Evolutionary conservation across 306 rosid genomes (phyloP), one percentile per base, ranked within the genome.

Genomic region (Inga laurina): DNA sequence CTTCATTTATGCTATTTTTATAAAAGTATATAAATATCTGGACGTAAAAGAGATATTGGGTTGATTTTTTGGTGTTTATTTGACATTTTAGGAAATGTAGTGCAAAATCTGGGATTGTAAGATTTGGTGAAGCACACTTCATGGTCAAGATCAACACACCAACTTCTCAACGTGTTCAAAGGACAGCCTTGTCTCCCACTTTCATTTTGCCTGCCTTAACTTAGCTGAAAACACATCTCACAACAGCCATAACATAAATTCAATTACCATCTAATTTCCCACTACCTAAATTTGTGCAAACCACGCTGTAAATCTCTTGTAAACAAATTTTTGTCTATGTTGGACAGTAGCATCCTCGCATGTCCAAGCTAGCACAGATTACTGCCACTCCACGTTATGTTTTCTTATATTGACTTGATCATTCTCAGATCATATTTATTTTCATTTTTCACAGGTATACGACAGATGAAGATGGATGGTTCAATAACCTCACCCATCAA

Each of bases 171-270:
- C 83, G 62, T 84, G 80, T 83, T 68, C 32, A 64, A 49, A 65
- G 39, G 44, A 45, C 52, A 70, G 66, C 77, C 74, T n/a, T 90
- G 92, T 88, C 91, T 84, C 84, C 92, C 94, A 87, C 86, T 90
- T 82, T 69, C 8, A 39, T 27, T 45, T 66, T 72, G 72, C 66
- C 22, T 72, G 35, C 79, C 57, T 66, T 35, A 14, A 72, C 52
- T 75, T 45, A 27, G 62, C 66, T 72, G 46, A 73, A 86, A 79
- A 85, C 70, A 48, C 45, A 74, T 41, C 72, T 61, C 57, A 41
- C 45, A 82, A 86, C 83, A 51, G n/a, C 8, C 51, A 19, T 49
- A n/a, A 35, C 21, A 44, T 86, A 32, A 43, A 21, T 41, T 88
- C 80, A 56, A 61, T 43, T 43, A 48, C 64, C 81, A 72, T 72